Percentiles rank a stretch among this genome's conserved stretches.
Conservation (phyloP, 495 filamentous ascomycete species). For the Pseudomonodictys pantanalensis region DNA sequence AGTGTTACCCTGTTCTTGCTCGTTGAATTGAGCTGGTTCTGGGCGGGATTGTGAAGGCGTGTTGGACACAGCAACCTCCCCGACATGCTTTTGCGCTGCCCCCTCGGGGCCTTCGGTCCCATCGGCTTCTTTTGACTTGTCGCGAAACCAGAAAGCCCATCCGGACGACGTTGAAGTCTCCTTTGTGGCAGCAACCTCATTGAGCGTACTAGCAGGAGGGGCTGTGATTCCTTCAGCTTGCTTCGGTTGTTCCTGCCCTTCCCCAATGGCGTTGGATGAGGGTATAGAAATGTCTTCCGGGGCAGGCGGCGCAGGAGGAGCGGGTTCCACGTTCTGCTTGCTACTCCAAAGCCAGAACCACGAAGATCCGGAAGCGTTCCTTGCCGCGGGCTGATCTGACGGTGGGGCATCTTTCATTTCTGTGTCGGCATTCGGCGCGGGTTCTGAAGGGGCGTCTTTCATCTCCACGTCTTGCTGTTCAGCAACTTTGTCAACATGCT, state of each 20-base stretch:
- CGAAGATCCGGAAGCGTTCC: conserved; percentile 29
- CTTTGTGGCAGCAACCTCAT: conserved; percentile 19
- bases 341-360: conserved; percentile 43
- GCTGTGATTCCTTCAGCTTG: background rate
- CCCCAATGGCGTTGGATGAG: no score
- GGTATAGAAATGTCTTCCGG: no score
- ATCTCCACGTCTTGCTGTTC: conserved; percentile 9
- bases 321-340: conserved; percentile 40
- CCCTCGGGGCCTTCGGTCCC: conserved; percentile 44
- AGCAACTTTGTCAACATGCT: background rate
- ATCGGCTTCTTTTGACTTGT: conserved; percentile 46
- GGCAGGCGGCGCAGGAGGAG: background rate
- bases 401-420: conserved; percentile 3
- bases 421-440: background rate
- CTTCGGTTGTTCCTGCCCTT: background rate
- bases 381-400: background rate
- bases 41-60: conserved; percentile 62
- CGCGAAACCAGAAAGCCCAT: conserved; percentile 85
- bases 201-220: background rate
- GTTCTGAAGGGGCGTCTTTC: conserved; percentile 3
- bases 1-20: conserved; percentile 35
- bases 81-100: conserved; percentile 51
- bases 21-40: conserved; percentile 56
- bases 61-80: conserved; percentile 67
- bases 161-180: conserved; percentile 55